A percentile compares a stretch with the other conserved stretches of the same genome.
These are phyloP conservation scores for Suillus subluteus DNA, from an alignment of 768 basidiomycete species.

Conservation along the genomic window DNA sequence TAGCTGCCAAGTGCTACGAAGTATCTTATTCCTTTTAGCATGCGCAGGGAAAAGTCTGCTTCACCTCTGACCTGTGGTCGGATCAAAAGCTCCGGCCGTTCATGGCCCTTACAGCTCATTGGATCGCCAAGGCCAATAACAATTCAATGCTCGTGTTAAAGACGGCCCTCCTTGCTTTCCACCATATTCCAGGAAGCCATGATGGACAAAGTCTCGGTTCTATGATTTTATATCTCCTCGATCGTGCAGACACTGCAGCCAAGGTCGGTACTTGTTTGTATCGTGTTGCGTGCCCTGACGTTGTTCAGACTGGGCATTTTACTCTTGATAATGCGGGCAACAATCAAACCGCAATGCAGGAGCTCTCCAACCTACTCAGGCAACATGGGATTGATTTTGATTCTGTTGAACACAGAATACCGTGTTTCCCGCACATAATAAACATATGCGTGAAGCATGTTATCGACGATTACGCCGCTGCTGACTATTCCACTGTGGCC, in stretches of 20 bases:
- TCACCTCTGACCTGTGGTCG: conserved; percentile 41
- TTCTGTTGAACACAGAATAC: conserved; percentile 12
- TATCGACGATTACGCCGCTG: too few species aligned
- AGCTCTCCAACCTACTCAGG: conserved; percentile 4
- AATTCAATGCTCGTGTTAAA: neutral
- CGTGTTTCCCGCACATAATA: conserved; percentile 23
- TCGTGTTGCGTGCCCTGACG: too few species aligned
- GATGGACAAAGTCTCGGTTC: too few species aligned
- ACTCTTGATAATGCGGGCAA: conserved; percentile 15
- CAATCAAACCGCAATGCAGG: neutral
- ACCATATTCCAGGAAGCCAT: too few species aligned
- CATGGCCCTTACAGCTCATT: conserved; percentile 41
- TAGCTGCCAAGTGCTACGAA: neutral
- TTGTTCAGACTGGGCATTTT: neutral
- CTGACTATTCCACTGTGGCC: too few species aligned
- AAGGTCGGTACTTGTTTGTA: neutral
- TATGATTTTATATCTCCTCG: conserved; percentile 8
- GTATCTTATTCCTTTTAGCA: conserved; percentile 16
- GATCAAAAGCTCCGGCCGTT: conserved; percentile 25
- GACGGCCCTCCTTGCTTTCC: conserved; percentile 11
- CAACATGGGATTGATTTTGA: conserved; percentile 15
- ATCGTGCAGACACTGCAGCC: neutral
- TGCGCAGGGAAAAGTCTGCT: conserved; percentile 13
- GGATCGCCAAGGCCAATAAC: neutral
- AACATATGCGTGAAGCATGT: conserved; percentile 10